These are phyloP conservation scores for Exutisphaerella laricina DNA, from an alignment of 2,329 filamentous ascomycete genomes.

Conservation along the genomic window DNA sequence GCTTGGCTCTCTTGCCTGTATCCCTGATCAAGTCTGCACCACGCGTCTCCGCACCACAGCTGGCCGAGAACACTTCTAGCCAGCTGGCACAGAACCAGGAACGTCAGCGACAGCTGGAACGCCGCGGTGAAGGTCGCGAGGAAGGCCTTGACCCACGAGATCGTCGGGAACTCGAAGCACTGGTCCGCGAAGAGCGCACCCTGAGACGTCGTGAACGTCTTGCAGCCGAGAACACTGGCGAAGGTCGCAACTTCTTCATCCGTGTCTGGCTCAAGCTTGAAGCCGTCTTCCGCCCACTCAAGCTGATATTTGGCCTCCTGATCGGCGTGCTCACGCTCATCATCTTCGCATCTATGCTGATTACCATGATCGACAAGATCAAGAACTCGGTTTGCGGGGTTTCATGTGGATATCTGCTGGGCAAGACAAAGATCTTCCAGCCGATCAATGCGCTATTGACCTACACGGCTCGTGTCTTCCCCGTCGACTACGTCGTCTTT, in stretches of 20 bases:
- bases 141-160: slow-evolving; percentile 78
- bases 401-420: slow-evolving; percentile 87
- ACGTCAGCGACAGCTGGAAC: slow-evolving; percentile 83
- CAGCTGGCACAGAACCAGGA: slow-evolving; percentile 85
- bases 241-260: slow-evolving; percentile 69
- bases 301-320: slow-evolving; percentile 76
- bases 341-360: slow-evolving; percentile 86
- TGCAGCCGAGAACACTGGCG: slow-evolving; percentile 72
- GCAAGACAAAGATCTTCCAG: slow-evolving; percentile 85
- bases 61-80: slow-evolving; percentile 69
- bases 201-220: slow-evolving; percentile 83
- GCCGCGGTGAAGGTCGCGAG: slow-evolving; percentile 70
- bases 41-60: slow-evolving; percentile 72
- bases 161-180: slow-evolving; percentile 76
- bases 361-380: slow-evolving; percentile 93
- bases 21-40: slow-evolving; percentile 90
- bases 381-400: slow-evolving; percentile 90
- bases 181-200: slow-evolving; percentile 86
- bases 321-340: slow-evolving; percentile 68
- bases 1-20: slow-evolving; percentile 81
- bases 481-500: slow-evolving; percentile 88
- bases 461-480: slow-evolving; percentile 74
- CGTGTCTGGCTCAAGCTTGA: slow-evolving; percentile 73
- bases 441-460: slow-evolving; percentile 88
- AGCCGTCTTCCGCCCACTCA: slow-evolving; percentile 78